A percentile compares a stretch with the other conserved stretches of the same genome.
These are phyloP conservation scores for Earliella scabrosa DNA, from an alignment of 1,284 basidiomycete genomes.

Conservation along the genomic window DNA sequence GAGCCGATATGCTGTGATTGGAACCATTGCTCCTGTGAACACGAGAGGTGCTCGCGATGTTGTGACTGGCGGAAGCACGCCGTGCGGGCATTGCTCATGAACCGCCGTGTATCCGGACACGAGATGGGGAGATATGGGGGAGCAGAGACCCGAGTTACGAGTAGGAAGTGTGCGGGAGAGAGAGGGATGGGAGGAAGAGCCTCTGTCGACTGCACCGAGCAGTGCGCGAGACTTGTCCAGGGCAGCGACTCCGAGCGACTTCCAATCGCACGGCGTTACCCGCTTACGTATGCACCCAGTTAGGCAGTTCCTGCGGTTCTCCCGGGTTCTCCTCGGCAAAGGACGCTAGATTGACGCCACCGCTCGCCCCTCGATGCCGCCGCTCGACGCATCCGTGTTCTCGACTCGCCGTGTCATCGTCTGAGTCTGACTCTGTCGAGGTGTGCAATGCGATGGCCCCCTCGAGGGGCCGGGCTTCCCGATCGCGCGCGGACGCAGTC, in stretches of 20 bases:
- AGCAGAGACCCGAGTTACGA: conserved; percentile 1
- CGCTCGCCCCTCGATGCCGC: too few species aligned
- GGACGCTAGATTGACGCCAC: too few species aligned
- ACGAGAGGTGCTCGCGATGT: conserved; percentile 36
- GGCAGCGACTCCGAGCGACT: conserved; percentile 11
- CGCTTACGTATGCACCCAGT: conserved; percentile 21
- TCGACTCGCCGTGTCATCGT: too few species aligned
- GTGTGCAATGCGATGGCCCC: too few species aligned
- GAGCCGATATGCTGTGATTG: conserved; percentile 44
- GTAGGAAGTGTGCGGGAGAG: not conserved
- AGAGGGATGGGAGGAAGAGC: conserved; percentile 7
- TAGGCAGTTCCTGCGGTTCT: conserved; percentile 4
- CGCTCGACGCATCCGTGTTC: not conserved
- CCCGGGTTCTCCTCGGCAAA: too few species aligned
- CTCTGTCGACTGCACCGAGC: conserved; percentile 6
- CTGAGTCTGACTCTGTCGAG: too few species aligned
- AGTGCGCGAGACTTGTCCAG: conserved; percentile 5
- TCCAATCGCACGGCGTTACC: conserved; percentile 2
- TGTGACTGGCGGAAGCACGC: conserved; percentile 49
- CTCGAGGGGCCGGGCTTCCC: too few species aligned
- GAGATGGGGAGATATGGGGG: not conserved
- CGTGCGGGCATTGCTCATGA: conserved; percentile 44
- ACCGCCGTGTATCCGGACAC: conserved; percentile 2
- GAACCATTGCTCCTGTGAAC: conserved; percentile 56
- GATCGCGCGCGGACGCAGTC: too few species aligned